Evolutionary conservation across 2,329 filamentous ascomycete species (phyloP).

Genomic region (Colletotrichum navitas): DNA sequence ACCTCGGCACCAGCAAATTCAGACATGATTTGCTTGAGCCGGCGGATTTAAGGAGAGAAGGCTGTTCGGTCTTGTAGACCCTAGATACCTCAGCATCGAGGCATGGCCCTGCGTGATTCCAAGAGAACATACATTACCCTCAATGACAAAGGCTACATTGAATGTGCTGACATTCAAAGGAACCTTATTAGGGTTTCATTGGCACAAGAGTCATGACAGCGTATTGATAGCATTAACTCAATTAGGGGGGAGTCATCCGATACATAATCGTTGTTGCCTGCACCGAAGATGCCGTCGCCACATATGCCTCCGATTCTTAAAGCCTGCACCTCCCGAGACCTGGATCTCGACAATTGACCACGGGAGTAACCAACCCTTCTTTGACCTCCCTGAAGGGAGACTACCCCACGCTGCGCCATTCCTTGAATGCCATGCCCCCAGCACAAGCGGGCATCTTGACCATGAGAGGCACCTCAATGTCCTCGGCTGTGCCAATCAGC

Average conservation of each 20-base stretch:
- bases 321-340: slow-evolving; percentile 28
- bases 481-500: slow-evolving; percentile 50
- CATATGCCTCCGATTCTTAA: slow-evolving; percentile 8
- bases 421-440: slow-evolving; percentile 50
- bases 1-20: slow-evolving; percentile 6
- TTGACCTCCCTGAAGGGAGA: slow-evolving; percentile 38
- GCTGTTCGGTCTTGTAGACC: slow-evolving; percentile 9
- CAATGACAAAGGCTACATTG: not conserved
- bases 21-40: not conserved
- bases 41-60: not conserved
- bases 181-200: not conserved
- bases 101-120: slow-evolving; percentile 8
- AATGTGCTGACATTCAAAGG: not conserved
- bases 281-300: slow-evolving; percentile 11
- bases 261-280: slow-evolving; percentile 4
- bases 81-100: slow-evolving; percentile 2
- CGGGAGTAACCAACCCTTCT: slow-evolving; percentile 15
- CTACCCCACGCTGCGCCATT: slow-evolving; percentile 48
- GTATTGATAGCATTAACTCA: not conserved
- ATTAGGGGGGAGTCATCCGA: slow-evolving; percentile 16
- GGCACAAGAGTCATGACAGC: not conserved
- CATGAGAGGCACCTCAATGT: slow-evolving; percentile 57
- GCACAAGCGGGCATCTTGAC: slow-evolving; percentile 55
- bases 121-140: not conserved
- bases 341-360: slow-evolving; percentile 24